Evolutionary conservation across 2,329 filamentous ascomycete genomes (phyloP).

Genomic region (Beauveria pseudobassiana): DNA sequence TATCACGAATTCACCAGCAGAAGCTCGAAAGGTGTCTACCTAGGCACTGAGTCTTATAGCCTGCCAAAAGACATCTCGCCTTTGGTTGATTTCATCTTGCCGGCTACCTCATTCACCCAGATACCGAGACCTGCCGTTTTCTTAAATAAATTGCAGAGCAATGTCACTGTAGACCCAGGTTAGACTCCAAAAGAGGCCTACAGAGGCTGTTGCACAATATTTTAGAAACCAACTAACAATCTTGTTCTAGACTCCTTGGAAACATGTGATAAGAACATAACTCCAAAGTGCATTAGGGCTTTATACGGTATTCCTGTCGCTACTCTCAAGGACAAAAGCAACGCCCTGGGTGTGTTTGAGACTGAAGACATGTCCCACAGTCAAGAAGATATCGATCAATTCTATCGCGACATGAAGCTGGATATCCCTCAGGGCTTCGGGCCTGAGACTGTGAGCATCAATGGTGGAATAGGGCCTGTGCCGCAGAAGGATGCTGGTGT

Average conservation of each 20-base stretch:
- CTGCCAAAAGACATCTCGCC: constrained; percentile 19
- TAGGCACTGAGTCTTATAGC: too few relatives aligned
- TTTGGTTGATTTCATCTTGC: constrained; percentile 33
- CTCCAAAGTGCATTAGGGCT: constrained; percentile 44
- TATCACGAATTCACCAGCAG: too few relatives aligned
- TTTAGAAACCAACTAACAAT: too few relatives aligned
- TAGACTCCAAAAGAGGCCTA: too few relatives aligned
- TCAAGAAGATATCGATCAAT: constrained; percentile 31
- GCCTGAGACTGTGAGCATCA: constrained; percentile 14
- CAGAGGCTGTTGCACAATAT: too few relatives aligned
- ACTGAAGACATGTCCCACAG: constrained; percentile 31
- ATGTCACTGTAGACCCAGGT: too few relatives aligned
- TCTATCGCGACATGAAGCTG: constrained; percentile 11
- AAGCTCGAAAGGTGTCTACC: too few relatives aligned
- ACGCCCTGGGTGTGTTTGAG: constrained; percentile 35
- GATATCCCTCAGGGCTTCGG: too few relatives aligned
- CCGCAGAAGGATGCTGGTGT: constrained; percentile 21
- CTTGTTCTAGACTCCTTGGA: not conserved
- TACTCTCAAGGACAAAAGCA: constrained; percentile 15
- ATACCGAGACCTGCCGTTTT: not conserved
- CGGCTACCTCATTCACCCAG: constrained; percentile 1
- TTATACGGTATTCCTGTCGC: constrained; percentile 31
- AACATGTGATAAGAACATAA: constrained; percentile 44
- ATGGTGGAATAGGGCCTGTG: constrained; percentile 24
- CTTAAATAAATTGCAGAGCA: too few relatives aligned